phyloP scores from a whole-genome alignment of 2,329 filamentous ascomycete species.

The Penicillium brasilianum region DNA sequence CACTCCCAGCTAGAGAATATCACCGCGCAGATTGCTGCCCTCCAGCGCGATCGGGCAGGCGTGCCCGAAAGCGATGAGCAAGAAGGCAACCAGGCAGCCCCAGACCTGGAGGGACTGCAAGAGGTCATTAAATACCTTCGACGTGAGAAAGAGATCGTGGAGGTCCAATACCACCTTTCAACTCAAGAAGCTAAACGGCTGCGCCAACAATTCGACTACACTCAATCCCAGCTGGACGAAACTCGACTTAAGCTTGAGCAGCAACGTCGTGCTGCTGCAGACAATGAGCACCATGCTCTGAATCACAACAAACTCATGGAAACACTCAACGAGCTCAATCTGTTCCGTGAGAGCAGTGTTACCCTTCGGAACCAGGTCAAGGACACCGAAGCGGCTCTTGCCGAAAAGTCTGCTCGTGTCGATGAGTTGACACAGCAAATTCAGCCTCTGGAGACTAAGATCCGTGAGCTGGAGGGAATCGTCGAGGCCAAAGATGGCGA shows the following conservation, averaged over 20 bases:
- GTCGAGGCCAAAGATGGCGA: slow-evolving; percentile 83
- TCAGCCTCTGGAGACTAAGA: slow-evolving; percentile 78
- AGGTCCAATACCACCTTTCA: slow-evolving; percentile 93
- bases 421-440: slow-evolving; percentile 76
- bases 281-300: slow-evolving; percentile 73
- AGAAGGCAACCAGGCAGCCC: slow-evolving; percentile 54
- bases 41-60: slow-evolving; percentile 75
- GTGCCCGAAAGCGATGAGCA: slow-evolving; percentile 58
- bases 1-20: slow-evolving; percentile 88
- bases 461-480: slow-evolving; percentile 81
- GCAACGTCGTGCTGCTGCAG: slow-evolving; percentile 77
- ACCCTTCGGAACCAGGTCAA: slow-evolving; percentile 86
- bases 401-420: slow-evolving; percentile 74
- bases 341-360: slow-evolving; percentile 92
- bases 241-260: slow-evolving; percentile 86
- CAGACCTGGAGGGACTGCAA: slow-evolving; percentile 75
- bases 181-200: slow-evolving; percentile 85
- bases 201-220: slow-evolving; percentile 87
- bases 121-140: slow-evolving; percentile 91
- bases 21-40: slow-evolving; percentile 74
- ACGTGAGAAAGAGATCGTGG: slow-evolving; percentile 95
- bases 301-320: slow-evolving; percentile 91
- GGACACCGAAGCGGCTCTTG: slow-evolving; percentile 75
- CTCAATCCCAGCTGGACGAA: slow-evolving; percentile 86
- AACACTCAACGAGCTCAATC: slow-evolving; percentile 92